Base-by-base conservation (phyloP, 2,329 filamentous ascomycete species). In the Fusarium sp. region DNA sequence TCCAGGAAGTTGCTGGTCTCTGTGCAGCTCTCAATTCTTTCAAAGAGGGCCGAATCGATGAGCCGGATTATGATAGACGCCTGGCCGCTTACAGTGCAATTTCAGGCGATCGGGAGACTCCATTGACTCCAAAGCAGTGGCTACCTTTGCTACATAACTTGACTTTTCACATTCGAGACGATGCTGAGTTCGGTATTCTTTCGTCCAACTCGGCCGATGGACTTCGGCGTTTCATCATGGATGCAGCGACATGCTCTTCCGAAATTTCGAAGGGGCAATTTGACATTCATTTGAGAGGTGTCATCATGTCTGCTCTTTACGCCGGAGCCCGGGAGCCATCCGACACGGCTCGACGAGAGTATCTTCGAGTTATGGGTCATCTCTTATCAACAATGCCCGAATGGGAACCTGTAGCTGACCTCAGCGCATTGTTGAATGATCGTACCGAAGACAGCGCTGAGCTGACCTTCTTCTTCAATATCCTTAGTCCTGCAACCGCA, bases 401-500 rank as follows among this genome's bases (percentile, higher is more conserved):
- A 1, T 95, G 94, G 90, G 79, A 87, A 10, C 88, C 90, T 5
- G 87, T 98, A 42, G 87, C 88, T 35, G 94, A 97, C 79, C 88
- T 99, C 83, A 84, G 88, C 65, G 86, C 87, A 9, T 86, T 99
- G 15, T 86, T 96, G 42, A 84, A 82, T 9, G 82, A 83, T 12
- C 80, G 82, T 18, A 83, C 92, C 57, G 94, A 97, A 68, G 93
- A 95, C 50, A 81, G 84, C 29, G 80, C 84, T 3, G 87, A 89
- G 63, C 84, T 86, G 15, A 93, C 93, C 2, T 98, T 99, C 84
- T 99, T 98, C 84, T 93, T 89, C 81, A 97, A 98, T 76, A 90
- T 98, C 47, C 85, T 98, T 39, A 95, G 96, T 77, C 95, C 97
- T 52, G 94, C 97, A 56, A 91, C 94, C 39, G 91, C 96, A 66